Base-by-base conservation (phyloP, 1,284 basidiomycete genomes). In the Cystobasidium pallidum region DNA sequence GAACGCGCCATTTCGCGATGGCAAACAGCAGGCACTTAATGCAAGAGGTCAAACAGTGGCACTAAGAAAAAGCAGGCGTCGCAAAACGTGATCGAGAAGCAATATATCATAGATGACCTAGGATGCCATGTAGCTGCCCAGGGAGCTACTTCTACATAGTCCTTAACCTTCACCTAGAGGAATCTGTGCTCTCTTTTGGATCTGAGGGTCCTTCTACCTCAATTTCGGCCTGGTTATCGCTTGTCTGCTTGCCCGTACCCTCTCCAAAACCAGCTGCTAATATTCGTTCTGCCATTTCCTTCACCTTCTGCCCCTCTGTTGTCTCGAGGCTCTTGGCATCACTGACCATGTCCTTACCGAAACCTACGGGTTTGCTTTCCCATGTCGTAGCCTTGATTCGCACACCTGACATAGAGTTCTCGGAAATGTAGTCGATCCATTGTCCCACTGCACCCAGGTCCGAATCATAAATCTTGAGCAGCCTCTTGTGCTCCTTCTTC, bases 401-500 rank as follows among this genome's bases (percentile, higher is more conserved):
- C 0, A 98, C 91, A 41, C 94, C 94, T 0, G 88, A 87, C 80
- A 96, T 83, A 36, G 87, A 85, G 81, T 98, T 89, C 74, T 85
- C 84, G 76, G 88, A 83, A 64, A 98, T 80, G 80, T 96, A 98
- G 75, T 86, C 84, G 64, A 94, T 83, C 91, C 90, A 95, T 67
- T 88, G 84, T 59, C 91, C 88, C 6, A 99, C 85, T 1, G 92
- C 88, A 75, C 89, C 86, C 1, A 86, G 84, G 78, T 94, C 86
- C 11, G 93, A 87, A 81, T 99, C 94, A 85, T 87, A 98, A 0
- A 94, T 89, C 82, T 94, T 94, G 83, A 99, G 88, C 26, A 86
- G 86, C 17, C 94, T 86, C 78, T 89, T 90, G 80, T 95, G 90
- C 68, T 90, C 89, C 78, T 84, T 86, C 36, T 92, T 83, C 82